Evolutionary conservation across 208 protist species (phyloP), one percentile per base, ranked within the genome.

Genomic region (Crithidia brevicula): DNA sequence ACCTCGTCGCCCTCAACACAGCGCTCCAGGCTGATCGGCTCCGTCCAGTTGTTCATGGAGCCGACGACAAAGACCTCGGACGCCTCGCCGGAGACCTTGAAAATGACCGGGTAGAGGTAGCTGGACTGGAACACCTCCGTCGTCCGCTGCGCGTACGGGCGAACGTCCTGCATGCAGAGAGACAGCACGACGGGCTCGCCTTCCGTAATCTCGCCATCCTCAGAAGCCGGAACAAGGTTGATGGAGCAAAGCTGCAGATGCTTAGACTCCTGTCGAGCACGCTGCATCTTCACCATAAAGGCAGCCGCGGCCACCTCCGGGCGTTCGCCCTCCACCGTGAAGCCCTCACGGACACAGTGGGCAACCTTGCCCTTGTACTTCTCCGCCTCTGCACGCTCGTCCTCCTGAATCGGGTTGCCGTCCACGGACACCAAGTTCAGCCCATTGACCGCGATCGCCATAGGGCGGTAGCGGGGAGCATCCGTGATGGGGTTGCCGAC

Each of bases 21-120:
- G 15, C 89, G 81, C 69, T 96, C 91, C 6, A 97, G 83, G 60
- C 90, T 84, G 74, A 97, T 94, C 38, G 91, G 89, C 59, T 96
- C 93, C 22, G 81, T 83, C 91, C 93, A 97, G 74, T 92, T 85
- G 80, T 97, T 95, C 88, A 97, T 94, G 33, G 87, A 94, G 53
- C 93, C 93, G 49, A 96, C 88, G 46, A 91, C 89, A 54, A 96
- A 96, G 64, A 95, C 93, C 71, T 97, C 91, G 20, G 85, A 86
- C 31, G 93, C 91, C 60, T 95, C 91, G 53, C 93, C 93, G 38
- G 82, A 84, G 25, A 96, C 86, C 68, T 91, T 90, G 79, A 97
- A 97, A 57, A 82, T 85, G 61, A 95, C 88, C 11, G 93, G 93
- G 75, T 83, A 93, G 13, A 97, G 69, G 68, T 92, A 81, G 57